Evolutionary conservation across 164 flowering plant species (phyloP).

Genomic region (Aristolochia californica): DNA sequence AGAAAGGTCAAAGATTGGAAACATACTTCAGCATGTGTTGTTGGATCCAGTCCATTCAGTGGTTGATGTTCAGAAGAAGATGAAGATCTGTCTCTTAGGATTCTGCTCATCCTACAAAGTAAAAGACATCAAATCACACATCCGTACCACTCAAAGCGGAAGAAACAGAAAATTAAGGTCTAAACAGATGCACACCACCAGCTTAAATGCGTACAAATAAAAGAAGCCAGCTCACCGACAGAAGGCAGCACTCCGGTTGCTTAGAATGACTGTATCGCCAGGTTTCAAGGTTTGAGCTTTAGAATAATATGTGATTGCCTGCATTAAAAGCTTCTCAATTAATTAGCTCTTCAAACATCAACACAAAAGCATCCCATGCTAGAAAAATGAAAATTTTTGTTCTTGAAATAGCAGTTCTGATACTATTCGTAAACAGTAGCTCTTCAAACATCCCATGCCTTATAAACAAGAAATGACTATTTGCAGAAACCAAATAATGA

Average conservation of each 20-base stretch:
- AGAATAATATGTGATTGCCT: conserved; percentile 71
- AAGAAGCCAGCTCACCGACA: conserved; percentile 38
- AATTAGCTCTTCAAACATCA: background rate
- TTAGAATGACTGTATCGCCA: conserved; percentile 59
- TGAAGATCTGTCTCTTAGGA: conserved; percentile 52
- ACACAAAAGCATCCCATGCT: background rate
- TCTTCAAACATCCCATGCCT: background rate
- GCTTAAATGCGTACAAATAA: background rate
- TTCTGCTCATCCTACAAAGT: conserved; percentile 52
- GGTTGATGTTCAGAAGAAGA: conserved; percentile 69
- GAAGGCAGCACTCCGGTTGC: conserved; percentile 72
- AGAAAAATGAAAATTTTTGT: background rate
- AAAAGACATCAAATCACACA: background rate
- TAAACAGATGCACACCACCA: background rate
- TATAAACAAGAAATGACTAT: background rate
- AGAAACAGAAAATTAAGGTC: background rate
- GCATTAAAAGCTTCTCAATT: conserved; percentile 6
- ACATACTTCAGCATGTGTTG: conserved; percentile 82
- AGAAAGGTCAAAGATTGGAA: background rate
- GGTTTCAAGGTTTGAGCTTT: conserved; percentile 66
- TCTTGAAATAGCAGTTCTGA: background rate
- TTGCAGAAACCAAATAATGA: background rate
- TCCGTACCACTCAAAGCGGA: conserved; percentile 2
- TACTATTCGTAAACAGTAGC: background rate
- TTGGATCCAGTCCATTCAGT: conserved; percentile 82